These are phyloP conservation scores for Psilocybe sp. DNA, from an alignment of 768 basidiomycete species.

Conservation along the genomic window DNA sequence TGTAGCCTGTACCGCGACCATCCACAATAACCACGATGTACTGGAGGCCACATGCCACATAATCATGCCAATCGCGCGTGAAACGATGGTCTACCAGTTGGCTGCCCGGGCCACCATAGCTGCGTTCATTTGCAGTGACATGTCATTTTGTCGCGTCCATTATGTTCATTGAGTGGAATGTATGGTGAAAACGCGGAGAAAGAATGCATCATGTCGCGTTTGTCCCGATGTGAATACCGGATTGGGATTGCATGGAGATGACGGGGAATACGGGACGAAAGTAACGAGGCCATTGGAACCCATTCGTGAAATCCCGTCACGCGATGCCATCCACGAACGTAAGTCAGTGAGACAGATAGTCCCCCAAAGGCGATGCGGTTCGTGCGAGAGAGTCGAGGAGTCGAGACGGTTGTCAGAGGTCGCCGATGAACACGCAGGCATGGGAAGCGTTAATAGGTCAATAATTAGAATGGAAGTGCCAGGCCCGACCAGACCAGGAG, in stretches of 20 bases:
- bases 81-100: slow-evolving; percentile 74
- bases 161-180: not conserved
- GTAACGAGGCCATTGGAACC: no score
- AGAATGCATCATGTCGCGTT: not conserved
- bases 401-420: not conserved
- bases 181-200: not conserved
- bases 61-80: slow-evolving; percentile 81
- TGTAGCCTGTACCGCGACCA: slow-evolving; percentile 91
- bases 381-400: not conserved
- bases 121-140: slow-evolving; percentile 21
- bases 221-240: no score
- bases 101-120: slow-evolving; percentile 88
- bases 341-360: no score
- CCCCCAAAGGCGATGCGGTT: not conserved
- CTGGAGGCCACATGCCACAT: slow-evolving; percentile 74
- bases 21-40: slow-evolving; percentile 90
- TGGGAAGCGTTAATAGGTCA: not conserved
- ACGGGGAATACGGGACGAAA: no score
- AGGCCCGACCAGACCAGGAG: not conserved
- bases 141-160: no score
- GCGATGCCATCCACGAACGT: no score
- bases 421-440: no score
- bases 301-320: no score
- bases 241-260: no score
- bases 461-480: not conserved